Conservation (phyloP, 768 basidiomycete genomes). For the Mrakia frigida region DNA sequence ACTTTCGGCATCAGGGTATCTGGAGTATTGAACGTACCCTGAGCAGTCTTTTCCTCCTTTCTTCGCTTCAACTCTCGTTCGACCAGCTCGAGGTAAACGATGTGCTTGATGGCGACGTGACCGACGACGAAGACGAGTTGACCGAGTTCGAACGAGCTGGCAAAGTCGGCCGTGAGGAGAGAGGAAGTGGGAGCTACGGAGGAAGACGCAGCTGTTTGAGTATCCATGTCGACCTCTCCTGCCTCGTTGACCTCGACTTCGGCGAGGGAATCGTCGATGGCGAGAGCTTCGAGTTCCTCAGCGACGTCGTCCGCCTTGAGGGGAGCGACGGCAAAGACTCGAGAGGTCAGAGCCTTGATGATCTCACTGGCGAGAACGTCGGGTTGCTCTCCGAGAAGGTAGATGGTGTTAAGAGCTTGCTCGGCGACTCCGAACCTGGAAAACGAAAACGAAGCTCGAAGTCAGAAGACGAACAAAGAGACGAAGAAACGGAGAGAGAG, state of each 20-base stretch:
- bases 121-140: conserved; percentile 95
- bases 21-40: conserved; percentile 50
- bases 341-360: conserved; percentile 70
- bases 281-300: conserved; percentile 23
- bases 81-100: conserved; percentile 89
- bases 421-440: conserved; percentile 81
- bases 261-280: conserved; percentile 3
- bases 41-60: conserved; percentile 73
- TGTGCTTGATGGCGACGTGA: conserved; percentile 95
- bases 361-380: conserved; percentile 73
- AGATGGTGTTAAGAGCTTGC: conserved; percentile 93
- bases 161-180: conserved; percentile 47
- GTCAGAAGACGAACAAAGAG: background rate
- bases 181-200: background rate
- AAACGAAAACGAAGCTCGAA: background rate
- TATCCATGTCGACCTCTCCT: conserved; percentile 4
- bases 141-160: conserved; percentile 80
- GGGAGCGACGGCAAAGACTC: conserved; percentile 53
- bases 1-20: too few relatives aligned
- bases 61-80: conserved; percentile 95
- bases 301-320: conserved; percentile 29
- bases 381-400: conserved; percentile 88
- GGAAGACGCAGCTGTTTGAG: background rate
- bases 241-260: background rate
- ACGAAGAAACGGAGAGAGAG: background rate